Base-by-base conservation (phyloP, 192 early-diverging fungal genomes). In the Coemansia sp. region DNA sequence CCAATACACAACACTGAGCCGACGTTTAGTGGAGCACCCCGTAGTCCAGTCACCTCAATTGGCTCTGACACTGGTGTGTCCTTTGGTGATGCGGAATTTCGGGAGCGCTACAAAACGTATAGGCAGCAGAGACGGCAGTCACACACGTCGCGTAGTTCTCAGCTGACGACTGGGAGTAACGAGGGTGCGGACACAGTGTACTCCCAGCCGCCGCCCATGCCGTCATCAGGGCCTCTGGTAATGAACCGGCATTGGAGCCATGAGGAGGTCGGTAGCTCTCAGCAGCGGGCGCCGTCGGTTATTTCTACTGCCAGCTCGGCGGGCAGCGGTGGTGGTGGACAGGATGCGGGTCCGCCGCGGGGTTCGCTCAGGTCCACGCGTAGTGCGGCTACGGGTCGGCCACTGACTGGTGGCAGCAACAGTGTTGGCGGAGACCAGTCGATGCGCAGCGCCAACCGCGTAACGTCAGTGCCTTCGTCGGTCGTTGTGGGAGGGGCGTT, bases 1-100 rank as follows among this genome's bases (percentile, higher is more conserved):
- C 81, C 81, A 68, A 84, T 84, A 51, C 81, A 84, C 66, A 78
- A 84, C 75, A 24, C 76, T 29, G 77, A 76, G 41, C 68, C 65
- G 2, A 4, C 42, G 1, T 68, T 42, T 18, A 5, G 55, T 15
- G 31, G 57, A 12, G 24, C 71, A 38, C 73, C 70, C 31, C 66
- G 73, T 31, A 43, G 22, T 18, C 49, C 65, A 68, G 43, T 36
- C 5, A 24, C 57, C 5, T 60, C 31, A 16, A 40, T 38, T 43
- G 44, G 63, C 49, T 29, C 22, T 15, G 52, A 52, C 44, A 65
- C 33, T 22, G 49, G 64, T 13, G 66, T 9, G 29, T 60, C 41
- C 16, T 60, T 66, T 29, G 67, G 70, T 29, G 74, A 79, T 51
- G 63, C 73, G 22, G 81, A 84, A 44, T 84, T 84, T 65, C 74